Evolutionary conservation across 78 protist species (phyloP).

Genomic region (Acrasis kona): DNA sequence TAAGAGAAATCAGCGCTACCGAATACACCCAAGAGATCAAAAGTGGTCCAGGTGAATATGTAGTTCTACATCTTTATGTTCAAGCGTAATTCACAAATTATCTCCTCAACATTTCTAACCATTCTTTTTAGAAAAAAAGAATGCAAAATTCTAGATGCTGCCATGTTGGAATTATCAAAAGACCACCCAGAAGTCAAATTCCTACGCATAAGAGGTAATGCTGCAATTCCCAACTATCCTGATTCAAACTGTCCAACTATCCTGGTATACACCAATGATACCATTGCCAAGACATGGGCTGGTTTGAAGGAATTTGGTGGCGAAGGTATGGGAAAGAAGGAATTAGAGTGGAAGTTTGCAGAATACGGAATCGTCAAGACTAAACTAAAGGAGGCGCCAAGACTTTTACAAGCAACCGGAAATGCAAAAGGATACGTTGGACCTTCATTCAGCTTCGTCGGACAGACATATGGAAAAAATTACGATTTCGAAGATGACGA

Average conservation of each 20-base stretch:
- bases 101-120: too few species aligned
- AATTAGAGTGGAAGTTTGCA: background rate
- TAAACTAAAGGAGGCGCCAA: background rate
- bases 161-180: background rate
- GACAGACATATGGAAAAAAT: too few species aligned
- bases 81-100: too few species aligned
- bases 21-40: background rate
- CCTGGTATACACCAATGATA: background rate
- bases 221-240: background rate
- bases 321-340: background rate
- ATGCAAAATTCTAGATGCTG: background rate
- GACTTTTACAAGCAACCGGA: too few species aligned
- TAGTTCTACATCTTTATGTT: background rate
- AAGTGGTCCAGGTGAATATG: background rate
- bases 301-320: background rate
- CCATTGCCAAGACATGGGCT: background rate
- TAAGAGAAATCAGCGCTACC: background rate
- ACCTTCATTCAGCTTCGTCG: too few species aligned
- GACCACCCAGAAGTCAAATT: background rate
- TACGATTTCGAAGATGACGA: too few species aligned
- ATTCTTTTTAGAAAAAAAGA: too few species aligned
- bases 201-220: background rate
- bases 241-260: background rate
- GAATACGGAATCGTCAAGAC: background rate
- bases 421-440: too few species aligned